Percentiles rank a stretch among this genome's conserved stretches.
phyloP scores from a whole-genome alignment of 2,329 filamentous ascomycete genomes.

The Aspergillus sp. region DNA sequence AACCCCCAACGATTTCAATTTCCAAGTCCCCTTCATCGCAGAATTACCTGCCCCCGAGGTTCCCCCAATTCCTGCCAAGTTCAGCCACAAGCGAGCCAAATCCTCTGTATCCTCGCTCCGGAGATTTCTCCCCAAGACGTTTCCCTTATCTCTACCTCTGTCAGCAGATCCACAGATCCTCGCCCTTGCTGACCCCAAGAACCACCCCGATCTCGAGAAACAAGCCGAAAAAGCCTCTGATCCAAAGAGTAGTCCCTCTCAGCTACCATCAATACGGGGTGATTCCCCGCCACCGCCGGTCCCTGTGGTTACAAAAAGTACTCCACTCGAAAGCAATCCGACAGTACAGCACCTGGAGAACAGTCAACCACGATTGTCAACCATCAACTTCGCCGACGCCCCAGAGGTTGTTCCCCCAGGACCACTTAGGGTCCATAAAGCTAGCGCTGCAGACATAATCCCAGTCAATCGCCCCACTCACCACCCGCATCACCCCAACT shows the following conservation, averaged over 20 bases:
- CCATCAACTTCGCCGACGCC: conserved; percentile 30
- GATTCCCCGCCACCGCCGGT: background rate
- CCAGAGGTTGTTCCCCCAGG: conserved; percentile 27
- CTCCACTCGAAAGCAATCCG: no score
- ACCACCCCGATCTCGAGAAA: conserved; percentile 23
- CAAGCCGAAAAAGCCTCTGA: conserved; percentile 11
- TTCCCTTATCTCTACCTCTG: conserved; percentile 23
- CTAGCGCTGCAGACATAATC: conserved; percentile 14
- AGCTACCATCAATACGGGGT: conserved; percentile 5
- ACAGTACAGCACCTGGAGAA: background rate
- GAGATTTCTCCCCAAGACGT: conserved; percentile 27
- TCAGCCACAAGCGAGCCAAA: conserved; percentile 23
- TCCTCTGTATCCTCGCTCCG: conserved; percentile 31
- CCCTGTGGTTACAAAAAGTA: background rate
- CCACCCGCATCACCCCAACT: conserved; percentile 23
- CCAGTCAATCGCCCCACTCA: conserved; percentile 15
- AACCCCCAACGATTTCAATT: conserved; percentile 13
- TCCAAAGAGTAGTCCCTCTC: background rate
- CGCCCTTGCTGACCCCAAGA: conserved; percentile 25
- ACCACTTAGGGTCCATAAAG: conserved; percentile 20
- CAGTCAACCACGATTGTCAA: conserved; percentile 17
- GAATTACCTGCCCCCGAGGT: conserved; percentile 21
- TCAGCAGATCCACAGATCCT: conserved; percentile 34
- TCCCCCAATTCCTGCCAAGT: conserved; percentile 11
- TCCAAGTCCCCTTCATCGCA: conserved; percentile 9